Evolutionary conservation across 75 land plant species (phyloP).

Genomic region (Selaginella tamariscina): DNA sequence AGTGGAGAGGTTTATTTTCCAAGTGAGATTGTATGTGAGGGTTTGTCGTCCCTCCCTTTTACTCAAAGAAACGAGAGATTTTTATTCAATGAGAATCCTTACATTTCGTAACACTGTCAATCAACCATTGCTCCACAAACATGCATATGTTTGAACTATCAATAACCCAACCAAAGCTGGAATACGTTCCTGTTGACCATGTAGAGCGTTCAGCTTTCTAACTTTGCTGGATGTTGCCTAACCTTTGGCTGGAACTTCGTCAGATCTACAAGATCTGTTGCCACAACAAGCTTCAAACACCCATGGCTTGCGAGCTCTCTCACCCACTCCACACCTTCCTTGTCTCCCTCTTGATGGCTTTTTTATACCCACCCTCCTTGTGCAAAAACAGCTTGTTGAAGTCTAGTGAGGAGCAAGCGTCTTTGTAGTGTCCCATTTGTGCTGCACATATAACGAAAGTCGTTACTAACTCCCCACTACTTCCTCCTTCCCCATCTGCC

Average conservation of each 20-base stretch:
- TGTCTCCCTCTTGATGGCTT: background rate
- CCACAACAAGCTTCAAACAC: background rate
- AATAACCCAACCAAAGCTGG: background rate
- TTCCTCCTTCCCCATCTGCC: too few relatives aligned
- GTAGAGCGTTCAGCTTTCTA: background rate
- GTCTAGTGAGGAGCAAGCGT: background rate
- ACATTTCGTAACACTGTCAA: constrained; percentile 3
- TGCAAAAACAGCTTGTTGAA: background rate
- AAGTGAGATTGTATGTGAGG: too few relatives aligned
- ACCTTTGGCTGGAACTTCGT: background rate
- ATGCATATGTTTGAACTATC: background rate
- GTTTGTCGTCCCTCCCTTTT: too few relatives aligned
- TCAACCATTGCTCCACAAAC: constrained; percentile 1
- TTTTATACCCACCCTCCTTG: background rate
- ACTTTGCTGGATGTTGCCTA: background rate
- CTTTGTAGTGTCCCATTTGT: background rate
- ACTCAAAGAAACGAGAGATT: background rate
- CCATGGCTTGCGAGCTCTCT: background rate
- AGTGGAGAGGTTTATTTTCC: too few relatives aligned
- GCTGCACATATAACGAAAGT: constrained; percentile 1
- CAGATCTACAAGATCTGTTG: background rate
- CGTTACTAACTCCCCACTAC: background rate
- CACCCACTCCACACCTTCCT: background rate
- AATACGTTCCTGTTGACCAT: background rate
- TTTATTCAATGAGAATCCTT: background rate